Base-by-base conservation (phyloP, 805 yeast genomes). In the Yarrowia sp. region DNA sequence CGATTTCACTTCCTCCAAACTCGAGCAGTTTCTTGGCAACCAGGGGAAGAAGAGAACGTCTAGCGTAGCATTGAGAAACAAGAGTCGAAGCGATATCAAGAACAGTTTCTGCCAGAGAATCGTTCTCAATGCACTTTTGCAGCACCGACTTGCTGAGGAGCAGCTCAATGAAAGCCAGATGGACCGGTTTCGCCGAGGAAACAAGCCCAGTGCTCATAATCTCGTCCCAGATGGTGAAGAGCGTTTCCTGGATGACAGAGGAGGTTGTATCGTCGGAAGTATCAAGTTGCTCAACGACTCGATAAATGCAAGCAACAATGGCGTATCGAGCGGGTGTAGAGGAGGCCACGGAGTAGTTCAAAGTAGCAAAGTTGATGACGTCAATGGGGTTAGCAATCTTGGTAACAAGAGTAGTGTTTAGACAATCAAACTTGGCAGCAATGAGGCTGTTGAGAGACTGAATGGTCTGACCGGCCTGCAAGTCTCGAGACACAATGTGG, bases 41-140 rank as follows among this genome's bases (percentile, higher is more conserved):
- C 0, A 81, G 72, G 0, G 97, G 93, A 30, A 91, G 76, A 9
- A 92, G 77, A 2, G 89, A 82, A 71, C 96, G 85, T 76, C 97
- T 83, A 0, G 90, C 87, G 66, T 74, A 81, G 68, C 79, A 71
- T 19, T 71, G 73, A 14, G 69, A 69, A 7, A 77, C 70, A 14
- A 76, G 60, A 14, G 71, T 73, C 8, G 63, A 33, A 42, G 76
- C 74, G 9, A 76, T 72, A 5, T 50, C 36, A 40, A 72, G 72
- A 0, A 85, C 73, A 0, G 69, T 69, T 8, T 71, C 73, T 12
- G 77, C 73, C 19, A 80, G 70, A 0, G 68, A 70, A 14, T 71
- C 75, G 69, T 75, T 76, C 1, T 73, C 71, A 0, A 76, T 72
- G 0, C 88, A 80, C 10, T 72, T 71, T 8, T 68, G 72, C 49